These are phyloP conservation scores for Paradendryphiella salina DNA, from an alignment of 2,329 filamentous ascomycete species.

Conservation along the genomic window DNA sequence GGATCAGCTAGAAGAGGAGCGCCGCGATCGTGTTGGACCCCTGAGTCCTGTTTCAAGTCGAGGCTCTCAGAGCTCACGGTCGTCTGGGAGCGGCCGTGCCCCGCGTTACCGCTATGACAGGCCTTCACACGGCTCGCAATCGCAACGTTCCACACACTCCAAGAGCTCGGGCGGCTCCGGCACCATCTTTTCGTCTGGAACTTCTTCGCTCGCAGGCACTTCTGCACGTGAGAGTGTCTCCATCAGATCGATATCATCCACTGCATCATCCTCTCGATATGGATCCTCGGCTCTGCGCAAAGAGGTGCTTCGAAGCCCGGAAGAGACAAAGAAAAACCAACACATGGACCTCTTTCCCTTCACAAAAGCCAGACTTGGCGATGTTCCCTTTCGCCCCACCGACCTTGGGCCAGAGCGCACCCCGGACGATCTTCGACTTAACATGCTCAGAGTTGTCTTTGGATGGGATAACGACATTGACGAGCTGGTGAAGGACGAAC, in stretches of 20 bases:
- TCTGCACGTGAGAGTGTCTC: conserved; percentile 60
- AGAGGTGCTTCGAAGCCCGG: conserved; percentile 77
- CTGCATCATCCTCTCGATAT: conserved; percentile 49
- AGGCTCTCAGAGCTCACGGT: conserved; percentile 62
- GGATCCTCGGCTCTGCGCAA: conserved; percentile 73
- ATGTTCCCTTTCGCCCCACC: conserved; percentile 78
- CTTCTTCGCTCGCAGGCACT: conserved; percentile 53
- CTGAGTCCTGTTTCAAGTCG: conserved; percentile 69
- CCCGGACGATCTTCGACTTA: conserved; percentile 75
- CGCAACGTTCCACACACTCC: conserved; percentile 26
- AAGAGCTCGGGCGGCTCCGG: conserved; percentile 51
- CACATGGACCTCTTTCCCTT: conserved; percentile 83
- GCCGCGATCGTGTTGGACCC: conserved; percentile 65
- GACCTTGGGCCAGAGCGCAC: conserved; percentile 54
- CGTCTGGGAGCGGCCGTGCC: conserved; percentile 53
- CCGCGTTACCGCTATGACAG: conserved; percentile 53
- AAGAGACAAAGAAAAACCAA: conserved; percentile 61
- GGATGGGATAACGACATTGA: conserved; percentile 89
- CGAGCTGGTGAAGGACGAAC: conserved; percentile 80
- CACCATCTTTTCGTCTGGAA: conserved; percentile 70
- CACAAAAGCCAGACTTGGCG: conserved; percentile 76
- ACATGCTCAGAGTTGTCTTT: conserved; percentile 94
- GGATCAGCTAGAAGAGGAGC: conserved; percentile 63
- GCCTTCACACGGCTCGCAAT: conserved; percentile 36
- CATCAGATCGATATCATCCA: conserved; percentile 55